Percentiles rank a stretch among this genome's conserved stretches.
Conservation (phyloP, 2,329 filamentous ascomycete species). For the Aspergillus brasiliensis region DNA sequence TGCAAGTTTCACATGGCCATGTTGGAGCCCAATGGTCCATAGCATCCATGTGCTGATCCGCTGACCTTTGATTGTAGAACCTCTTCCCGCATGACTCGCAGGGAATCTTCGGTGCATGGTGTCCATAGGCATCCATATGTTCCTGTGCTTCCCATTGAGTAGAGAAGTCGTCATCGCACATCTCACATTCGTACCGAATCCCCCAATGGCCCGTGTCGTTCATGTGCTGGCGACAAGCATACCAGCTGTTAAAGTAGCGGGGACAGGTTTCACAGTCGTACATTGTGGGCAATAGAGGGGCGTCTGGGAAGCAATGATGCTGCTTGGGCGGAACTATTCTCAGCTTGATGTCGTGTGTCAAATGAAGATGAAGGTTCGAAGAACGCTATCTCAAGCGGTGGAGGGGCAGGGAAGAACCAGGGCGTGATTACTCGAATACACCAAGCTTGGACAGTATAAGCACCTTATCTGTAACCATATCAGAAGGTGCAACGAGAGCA, state of each 20-base stretch:
- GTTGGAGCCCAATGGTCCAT: background rate
- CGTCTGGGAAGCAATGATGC: background rate
- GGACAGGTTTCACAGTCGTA: slow-evolving; percentile 21
- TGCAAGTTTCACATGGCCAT: slow-evolving; percentile 14
- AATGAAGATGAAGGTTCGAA: background rate
- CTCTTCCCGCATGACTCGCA: background rate
- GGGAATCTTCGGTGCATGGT: slow-evolving; percentile 17
- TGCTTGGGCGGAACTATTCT: background rate
- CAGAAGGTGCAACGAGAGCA: background rate
- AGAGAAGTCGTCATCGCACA: slow-evolving; percentile 13
- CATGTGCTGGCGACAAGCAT: slow-evolving; percentile 23
- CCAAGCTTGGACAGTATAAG: background rate
- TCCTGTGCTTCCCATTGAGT: slow-evolving; percentile 7
- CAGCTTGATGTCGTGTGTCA: background rate
- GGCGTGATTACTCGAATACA: background rate
- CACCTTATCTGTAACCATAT: background rate
- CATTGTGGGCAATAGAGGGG: background rate
- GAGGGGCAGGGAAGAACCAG: background rate
- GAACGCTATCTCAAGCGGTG: background rate
- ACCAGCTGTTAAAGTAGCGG: slow-evolving; percentile 10
- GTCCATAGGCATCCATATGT: slow-evolving; percentile 26
- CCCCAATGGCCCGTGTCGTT: slow-evolving; percentile 25
- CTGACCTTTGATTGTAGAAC: slow-evolving; percentile 12
- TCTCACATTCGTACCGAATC: slow-evolving; percentile 23
- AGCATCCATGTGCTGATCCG: slow-evolving; percentile 31